Conservation (phyloP, 257 asterid genomes). For the Misopates orontium region DNA sequence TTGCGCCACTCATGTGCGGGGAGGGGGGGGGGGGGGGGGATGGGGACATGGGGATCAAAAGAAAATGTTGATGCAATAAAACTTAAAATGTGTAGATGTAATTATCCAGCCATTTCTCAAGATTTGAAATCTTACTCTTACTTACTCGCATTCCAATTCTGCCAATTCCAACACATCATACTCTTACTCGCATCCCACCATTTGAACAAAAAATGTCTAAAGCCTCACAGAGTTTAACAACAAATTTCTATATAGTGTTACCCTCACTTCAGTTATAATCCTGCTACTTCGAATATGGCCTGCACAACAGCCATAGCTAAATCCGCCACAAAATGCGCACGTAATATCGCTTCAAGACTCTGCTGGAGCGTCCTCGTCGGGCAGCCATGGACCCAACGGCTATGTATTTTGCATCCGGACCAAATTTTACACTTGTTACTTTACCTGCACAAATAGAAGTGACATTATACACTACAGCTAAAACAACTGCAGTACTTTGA, state of each 20-base stretch:
- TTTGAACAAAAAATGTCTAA: background rate
- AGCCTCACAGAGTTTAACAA: slow-evolving; percentile 7
- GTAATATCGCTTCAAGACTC: slow-evolving; percentile 49
- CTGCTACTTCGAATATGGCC: slow-evolving; percentile 9
- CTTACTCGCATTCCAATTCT: too few species aligned
- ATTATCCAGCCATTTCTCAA: too few species aligned
- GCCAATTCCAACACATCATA: too few species aligned
- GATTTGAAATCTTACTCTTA: too few species aligned
- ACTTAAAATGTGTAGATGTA: too few species aligned
- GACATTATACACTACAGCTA: too few species aligned
- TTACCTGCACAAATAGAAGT: slow-evolving; percentile 56
- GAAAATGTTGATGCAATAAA: too few species aligned
- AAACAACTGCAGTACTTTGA: too few species aligned
- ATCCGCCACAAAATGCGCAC: background rate
- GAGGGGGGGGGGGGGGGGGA: too few species aligned
- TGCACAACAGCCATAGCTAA: slow-evolving; percentile 3
- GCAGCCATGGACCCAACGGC: slow-evolving; percentile 93
- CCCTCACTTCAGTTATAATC: slow-evolving; percentile 10
- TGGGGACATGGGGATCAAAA: too few species aligned
- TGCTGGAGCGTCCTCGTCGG: slow-evolving; percentile 49
- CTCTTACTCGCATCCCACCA: too few species aligned
- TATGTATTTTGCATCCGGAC: slow-evolving; percentile 82
- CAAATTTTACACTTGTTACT: slow-evolving; percentile 73
- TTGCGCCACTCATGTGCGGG: too few species aligned
- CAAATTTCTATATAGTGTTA: background rate